These are phyloP conservation scores for Uncinocarpus reesii DNA, from an alignment of 2,329 filamentous ascomycete genomes.

Conservation along the genomic window DNA sequence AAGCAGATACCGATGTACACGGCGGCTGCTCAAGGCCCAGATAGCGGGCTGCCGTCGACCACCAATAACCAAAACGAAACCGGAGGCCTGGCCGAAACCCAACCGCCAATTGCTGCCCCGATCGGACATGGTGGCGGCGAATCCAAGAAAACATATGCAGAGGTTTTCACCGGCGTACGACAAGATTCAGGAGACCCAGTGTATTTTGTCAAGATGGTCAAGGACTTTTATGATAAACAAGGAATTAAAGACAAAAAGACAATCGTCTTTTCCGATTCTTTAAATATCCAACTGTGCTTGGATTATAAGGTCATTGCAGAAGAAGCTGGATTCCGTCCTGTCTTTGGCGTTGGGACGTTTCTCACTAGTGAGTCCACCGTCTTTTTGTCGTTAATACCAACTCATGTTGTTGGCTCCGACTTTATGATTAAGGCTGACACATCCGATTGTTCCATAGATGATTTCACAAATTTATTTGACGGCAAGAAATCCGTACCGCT, in stretches of 20 bases:
- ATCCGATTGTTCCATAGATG: conserved; percentile 43
- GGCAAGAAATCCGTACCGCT: conserved; percentile 78
- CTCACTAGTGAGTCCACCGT: conserved; percentile 56
- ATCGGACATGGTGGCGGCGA: conserved; percentile 29
- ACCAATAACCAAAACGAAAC: conserved; percentile 32
- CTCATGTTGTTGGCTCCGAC: neutral
- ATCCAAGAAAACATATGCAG: conserved; percentile 57
- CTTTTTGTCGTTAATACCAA: neutral
- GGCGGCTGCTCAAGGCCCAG: conserved; percentile 32
- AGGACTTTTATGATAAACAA: conserved; percentile 65
- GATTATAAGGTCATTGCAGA: conserved; percentile 82
- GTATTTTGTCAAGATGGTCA: conserved; percentile 67
- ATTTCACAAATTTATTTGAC: conserved; percentile 63
- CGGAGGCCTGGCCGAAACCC: conserved; percentile 31
- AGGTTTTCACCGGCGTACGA: conserved; percentile 71
- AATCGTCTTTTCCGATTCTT: conserved; percentile 89
- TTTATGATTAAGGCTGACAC: conserved; percentile 1
- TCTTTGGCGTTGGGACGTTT: conserved; percentile 91
- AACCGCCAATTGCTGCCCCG: conserved; percentile 38
- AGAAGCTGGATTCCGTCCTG: conserved; percentile 66
- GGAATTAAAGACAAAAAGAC: conserved; percentile 72
- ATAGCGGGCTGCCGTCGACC: conserved; percentile 32
- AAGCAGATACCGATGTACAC: conserved; percentile 48
- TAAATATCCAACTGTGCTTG: conserved; percentile 82
- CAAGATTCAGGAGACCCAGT: conserved; percentile 84